Evolutionary conservation across 2,329 filamentous ascomycete genomes (phyloP), one percentile per base, ranked within the genome.

Genomic region (Thyridium curvatum): DNA sequence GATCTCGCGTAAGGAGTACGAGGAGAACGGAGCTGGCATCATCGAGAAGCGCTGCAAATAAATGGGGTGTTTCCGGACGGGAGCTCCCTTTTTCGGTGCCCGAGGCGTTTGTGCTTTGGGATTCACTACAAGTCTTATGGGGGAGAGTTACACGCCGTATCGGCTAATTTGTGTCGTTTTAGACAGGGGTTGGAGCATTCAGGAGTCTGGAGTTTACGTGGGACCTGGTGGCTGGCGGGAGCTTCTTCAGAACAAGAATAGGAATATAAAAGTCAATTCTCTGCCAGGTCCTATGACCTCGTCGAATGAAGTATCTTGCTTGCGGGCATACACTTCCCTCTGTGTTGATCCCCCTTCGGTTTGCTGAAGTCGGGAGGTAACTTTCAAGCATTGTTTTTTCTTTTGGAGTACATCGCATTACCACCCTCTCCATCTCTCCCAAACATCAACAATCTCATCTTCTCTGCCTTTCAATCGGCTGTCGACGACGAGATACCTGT

Each of bases 31-130:
- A 2, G 71, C 82, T 6, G 79, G 79, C 47, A 90, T 97, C 52
- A 86, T 97, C 33, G 91, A 97, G 72, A 96, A 95, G 77, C 75
- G 91, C 53, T 97, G 91, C 75, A 94, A 95, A 69, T 97, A 55
- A 41, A 12, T 10, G 21, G 21, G n/a, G 21, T 10, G 21, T 26
- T 10, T 26, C 21, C 6, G 21, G n/a, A n/a, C 6, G 21, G 21
- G 21, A 26, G 21, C 21, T 6, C 10, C 21, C 10, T 10, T 26
- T 26, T 26, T 26, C 21, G 21, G 21, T 26, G 21, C 21, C 21
- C 10, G 21, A 26, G 21, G 21, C 21, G 21, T 26, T 26, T 26
- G 21, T 10, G 21, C 21, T 26, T 26, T 18, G 13, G 13, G 14
- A 18, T 12, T 15, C 8, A 28, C 10, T 30, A 34, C 18, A 34